These are phyloP conservation scores for Setaria viridis DNA, from an alignment of 202 grass and related monocot species.

Conservation along the genomic window DNA sequence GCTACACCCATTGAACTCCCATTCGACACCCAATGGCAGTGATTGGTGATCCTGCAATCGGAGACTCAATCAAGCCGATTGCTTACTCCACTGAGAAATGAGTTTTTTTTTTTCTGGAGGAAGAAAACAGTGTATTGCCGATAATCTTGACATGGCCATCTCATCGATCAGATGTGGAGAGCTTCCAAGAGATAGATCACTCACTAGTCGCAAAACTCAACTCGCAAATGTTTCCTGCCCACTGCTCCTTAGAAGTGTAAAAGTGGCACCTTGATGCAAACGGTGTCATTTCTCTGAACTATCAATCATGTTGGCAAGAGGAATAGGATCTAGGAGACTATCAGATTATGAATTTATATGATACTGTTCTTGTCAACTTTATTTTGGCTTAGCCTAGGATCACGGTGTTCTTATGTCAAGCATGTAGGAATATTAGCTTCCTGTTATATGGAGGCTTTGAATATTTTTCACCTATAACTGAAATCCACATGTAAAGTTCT, in stretches of 20 bases:
- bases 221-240: background rate
- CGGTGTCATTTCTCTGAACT: slow-evolving; percentile 16
- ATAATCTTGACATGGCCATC: slow-evolving; percentile 3
- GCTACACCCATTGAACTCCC: slow-evolving; percentile 83
- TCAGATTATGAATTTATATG: background rate
- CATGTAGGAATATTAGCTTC: background rate
- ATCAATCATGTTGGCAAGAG: slow-evolving; percentile 16
- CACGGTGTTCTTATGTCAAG: background rate
- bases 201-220: background rate
- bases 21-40: slow-evolving; percentile 64
- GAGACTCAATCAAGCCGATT: background rate
- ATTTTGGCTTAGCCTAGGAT: background rate
- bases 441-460: background rate
- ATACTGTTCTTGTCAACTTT: background rate
- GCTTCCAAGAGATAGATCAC: background rate
- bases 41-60: background rate
- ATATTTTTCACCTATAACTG: too few relatives aligned
- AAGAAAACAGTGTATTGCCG: background rate
- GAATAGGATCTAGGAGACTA: slow-evolving; percentile 4
- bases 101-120: background rate
- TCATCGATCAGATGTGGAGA: slow-evolving; percentile 13
- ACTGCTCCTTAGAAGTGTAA: background rate
- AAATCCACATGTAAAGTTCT: too few relatives aligned
- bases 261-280: background rate
- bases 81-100: slow-evolving; percentile 5